Conservation (phyloP, 2,329 filamentous ascomycete species). For the Rhinocladiella mackenziei region DNA sequence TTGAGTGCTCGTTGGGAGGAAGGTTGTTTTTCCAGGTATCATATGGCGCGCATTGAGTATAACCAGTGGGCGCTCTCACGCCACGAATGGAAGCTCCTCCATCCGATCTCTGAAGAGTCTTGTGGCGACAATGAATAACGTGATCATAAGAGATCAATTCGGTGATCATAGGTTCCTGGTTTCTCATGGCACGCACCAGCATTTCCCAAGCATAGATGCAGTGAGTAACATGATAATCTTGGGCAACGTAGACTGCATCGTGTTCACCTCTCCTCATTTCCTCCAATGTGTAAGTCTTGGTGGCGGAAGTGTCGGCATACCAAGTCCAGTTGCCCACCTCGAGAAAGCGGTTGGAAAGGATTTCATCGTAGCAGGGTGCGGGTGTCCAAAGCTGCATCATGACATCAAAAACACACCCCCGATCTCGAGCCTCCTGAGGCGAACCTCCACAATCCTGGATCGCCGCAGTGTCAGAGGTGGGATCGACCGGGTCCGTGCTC, state of each 20-base stretch:
- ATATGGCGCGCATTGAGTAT: constrained; percentile 26
- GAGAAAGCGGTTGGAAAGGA: constrained; percentile 27
- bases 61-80: constrained; percentile 28
- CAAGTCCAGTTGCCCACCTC: constrained; percentile 30
- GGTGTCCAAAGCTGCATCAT: constrained; percentile 31
- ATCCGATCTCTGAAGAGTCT: constrained; percentile 27
- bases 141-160: constrained; percentile 30
- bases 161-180: constrained; percentile 24
- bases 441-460: constrained; percentile 26
- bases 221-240: constrained; percentile 28
- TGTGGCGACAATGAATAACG: constrained; percentile 29
- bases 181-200: constrained; percentile 29
- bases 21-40: constrained; percentile 27
- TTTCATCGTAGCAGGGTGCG: constrained; percentile 23
- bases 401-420: constrained; percentile 29
- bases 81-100: constrained; percentile 24
- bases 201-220: constrained; percentile 30
- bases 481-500: constrained; percentile 3
- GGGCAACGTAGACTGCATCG: constrained; percentile 27
- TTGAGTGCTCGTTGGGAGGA: constrained; percentile 25
- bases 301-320: constrained; percentile 23
- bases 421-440: constrained; percentile 22
- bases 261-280: constrained; percentile 29
- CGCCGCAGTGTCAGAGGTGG: constrained; percentile 4
- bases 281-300: constrained; percentile 16